phyloP scores from a whole-genome alignment of 2,329 filamentous ascomycete genomes.

The Orbilia blumenaviensis region DNA sequence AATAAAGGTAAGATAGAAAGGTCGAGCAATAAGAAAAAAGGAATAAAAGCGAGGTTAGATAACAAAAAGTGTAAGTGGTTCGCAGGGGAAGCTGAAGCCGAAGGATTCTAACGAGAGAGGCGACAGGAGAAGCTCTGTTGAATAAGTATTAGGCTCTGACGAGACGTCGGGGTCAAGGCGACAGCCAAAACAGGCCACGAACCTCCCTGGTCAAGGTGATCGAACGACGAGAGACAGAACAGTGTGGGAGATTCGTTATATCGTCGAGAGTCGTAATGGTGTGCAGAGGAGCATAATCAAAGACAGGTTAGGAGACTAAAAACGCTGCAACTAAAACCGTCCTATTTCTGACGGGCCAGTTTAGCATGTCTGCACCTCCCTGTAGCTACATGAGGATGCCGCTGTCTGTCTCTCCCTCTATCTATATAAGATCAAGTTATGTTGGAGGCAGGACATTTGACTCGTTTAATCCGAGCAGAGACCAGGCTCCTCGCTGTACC shows the following conservation, averaged over 20 bases:
- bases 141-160: slow-evolving; percentile 39
- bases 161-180: slow-evolving; percentile 37
- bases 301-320: slow-evolving; percentile 36
- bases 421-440: slow-evolving; percentile 51
- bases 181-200: slow-evolving; percentile 43
- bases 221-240: slow-evolving; percentile 20
- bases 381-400: slow-evolving; percentile 13
- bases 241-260: slow-evolving; percentile 54
- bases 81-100: slow-evolving; percentile 35
- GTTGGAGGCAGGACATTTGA: slow-evolving; percentile 36
- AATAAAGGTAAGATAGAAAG: background rate
- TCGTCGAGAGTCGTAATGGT: slow-evolving; percentile 52
- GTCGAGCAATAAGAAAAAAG: background rate
- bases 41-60: background rate
- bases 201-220: slow-evolving; percentile 32
- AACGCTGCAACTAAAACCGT: slow-evolving; percentile 49
- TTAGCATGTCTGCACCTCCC: slow-evolving; percentile 42
- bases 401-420: slow-evolving; percentile 29
- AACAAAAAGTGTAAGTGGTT: background rate
- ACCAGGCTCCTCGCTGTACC: slow-evolving; percentile 31
- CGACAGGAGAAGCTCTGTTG: slow-evolving; percentile 33
- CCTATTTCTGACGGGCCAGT: slow-evolving; percentile 51
- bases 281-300: slow-evolving; percentile 53
- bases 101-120: slow-evolving; percentile 36
- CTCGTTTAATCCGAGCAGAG: slow-evolving; percentile 46